Percentiles rank a stretch among this genome's conserved stretches.
Conservation (phyloP, 345 rosid genomes). For the Rubroshorea leprosula region DNA sequence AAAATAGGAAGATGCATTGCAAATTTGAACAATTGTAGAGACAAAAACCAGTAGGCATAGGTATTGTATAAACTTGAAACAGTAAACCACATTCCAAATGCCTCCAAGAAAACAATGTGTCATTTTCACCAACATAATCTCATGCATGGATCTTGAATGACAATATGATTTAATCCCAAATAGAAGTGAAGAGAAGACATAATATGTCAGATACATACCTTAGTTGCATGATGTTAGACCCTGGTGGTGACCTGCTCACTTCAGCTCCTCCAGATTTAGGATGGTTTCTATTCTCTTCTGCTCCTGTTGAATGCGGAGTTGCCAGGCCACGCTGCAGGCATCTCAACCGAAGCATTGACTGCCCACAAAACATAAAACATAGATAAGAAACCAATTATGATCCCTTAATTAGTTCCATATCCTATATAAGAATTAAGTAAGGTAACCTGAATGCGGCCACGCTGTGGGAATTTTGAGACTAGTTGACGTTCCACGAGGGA, state of each 20-base stretch:
- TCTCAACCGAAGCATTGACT: constrained; percentile 68
- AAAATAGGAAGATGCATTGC: too few relatives aligned
- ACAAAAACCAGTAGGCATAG: too few relatives aligned
- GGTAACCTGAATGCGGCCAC: constrained; percentile 75
- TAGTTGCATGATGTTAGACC: constrained; percentile 43
- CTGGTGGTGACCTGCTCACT: constrained; percentile 26
- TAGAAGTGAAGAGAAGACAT: background rate
- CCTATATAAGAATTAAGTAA: background rate
- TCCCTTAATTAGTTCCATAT: background rate
- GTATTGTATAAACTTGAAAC: too few relatives aligned
- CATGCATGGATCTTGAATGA: too few relatives aligned
- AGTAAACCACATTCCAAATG: too few relatives aligned
- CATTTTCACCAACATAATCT: too few relatives aligned
- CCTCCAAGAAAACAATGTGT: too few relatives aligned
- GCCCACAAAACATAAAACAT: too few relatives aligned
- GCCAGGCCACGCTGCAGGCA: constrained; percentile 47
- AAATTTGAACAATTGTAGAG: too few relatives aligned
- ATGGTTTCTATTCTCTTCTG: constrained; percentile 19
- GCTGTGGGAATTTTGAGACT: constrained; percentile 63
- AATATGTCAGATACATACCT: constrained; percentile 28
- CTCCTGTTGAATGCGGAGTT: constrained; percentile 20
- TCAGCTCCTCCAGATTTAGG: constrained; percentile 21
- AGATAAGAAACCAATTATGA: too few relatives aligned
- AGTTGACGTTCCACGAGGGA: constrained; percentile 34
- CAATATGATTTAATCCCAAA: too few relatives aligned